Evolutionary conservation across 805 yeast species (phyloP), one percentile per base, ranked within the genome.

Genomic region (Saturnispora kantuleensis): DNA sequence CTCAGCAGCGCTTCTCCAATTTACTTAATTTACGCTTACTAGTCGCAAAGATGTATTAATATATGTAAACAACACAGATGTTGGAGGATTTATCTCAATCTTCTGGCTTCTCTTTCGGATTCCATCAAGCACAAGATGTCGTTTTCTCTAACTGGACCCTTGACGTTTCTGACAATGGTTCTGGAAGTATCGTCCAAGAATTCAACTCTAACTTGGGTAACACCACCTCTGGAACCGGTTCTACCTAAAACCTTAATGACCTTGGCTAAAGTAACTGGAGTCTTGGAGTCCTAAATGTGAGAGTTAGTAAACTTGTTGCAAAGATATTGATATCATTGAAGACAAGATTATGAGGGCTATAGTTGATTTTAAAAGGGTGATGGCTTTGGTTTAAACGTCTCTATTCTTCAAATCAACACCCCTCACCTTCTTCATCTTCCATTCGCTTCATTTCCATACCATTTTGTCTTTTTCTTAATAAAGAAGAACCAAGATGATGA

Each of bases 141-240:
- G 76, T 90, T 84, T 75, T 86, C 95, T 73, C 96, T 84, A 71
- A 86, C 96, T 71, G 96, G 95, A 68, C 96, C 95, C 58, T 86
- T 86, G 73, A 86, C 96, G 82, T 86, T 86, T 81, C 96, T 85
- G 79, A 86, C 94, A 65, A 86, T 86, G 67, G 93, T 83, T 80
- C 96, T 84, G 73, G 93, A 77, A 67, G 89, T 77, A 71, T 87
- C 96, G 67, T 87, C 96, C 70, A 86, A 77, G 82, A 86, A 87
- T 75, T 86, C 95, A 67, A 86, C 96, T 74, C 96, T 86, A 74
- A 87, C 96, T 76, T 86, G 96, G 76, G 95, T 86, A 74, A 86
- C 96, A 80, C 96, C 96, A 84, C 97, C 97, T 79, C 97, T 90
- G 72, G 98, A 90, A 72, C 98, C 98, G 83, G 98, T 90, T 78